phyloP scores from a whole-genome alignment of 2,329 filamentous ascomycete genomes.

The Aspergillus sp. region DNA sequence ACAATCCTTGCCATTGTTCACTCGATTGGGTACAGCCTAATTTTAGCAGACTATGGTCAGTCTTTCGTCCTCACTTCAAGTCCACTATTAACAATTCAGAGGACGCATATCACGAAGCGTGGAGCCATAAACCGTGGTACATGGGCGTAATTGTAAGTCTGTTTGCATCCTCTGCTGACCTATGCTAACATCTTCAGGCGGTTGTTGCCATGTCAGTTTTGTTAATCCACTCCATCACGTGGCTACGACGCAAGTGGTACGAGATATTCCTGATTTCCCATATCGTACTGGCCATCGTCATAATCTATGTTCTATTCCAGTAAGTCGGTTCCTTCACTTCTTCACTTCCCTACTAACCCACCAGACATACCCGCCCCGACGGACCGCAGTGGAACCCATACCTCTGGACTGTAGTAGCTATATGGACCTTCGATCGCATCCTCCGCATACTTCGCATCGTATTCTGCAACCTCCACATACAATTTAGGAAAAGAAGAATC shows the following conservation, averaged over 20 bases:
- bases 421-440: constrained; percentile 52
- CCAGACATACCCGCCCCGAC: constrained; percentile 49
- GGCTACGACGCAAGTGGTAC: constrained; percentile 36
- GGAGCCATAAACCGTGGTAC: constrained; percentile 6
- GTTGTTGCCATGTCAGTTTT: background rate
- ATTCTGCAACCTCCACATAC: constrained; percentile 41
- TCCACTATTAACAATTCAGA: background rate
- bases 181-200: background rate
- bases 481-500: background rate
- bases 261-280: constrained; percentile 44
- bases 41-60: constrained; percentile 17
- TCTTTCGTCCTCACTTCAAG: background rate
- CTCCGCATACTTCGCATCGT: constrained; percentile 31
- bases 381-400: constrained; percentile 49
- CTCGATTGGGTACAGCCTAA: constrained; percentile 57
- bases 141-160: constrained; percentile 28
- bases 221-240: constrained; percentile 7
- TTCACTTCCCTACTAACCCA: background rate
- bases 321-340: too few relatives aligned
- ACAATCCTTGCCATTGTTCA: constrained; percentile 63
- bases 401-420: constrained; percentile 49
- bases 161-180: accelerated
- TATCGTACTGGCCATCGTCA: constrained; percentile 38
- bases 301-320: constrained; percentile 45
- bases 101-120: background rate